These are phyloP conservation scores for Diaporthe sp. DNA, from an alignment of 2,329 filamentous ascomycete genomes.

Conservation along the genomic window DNA sequence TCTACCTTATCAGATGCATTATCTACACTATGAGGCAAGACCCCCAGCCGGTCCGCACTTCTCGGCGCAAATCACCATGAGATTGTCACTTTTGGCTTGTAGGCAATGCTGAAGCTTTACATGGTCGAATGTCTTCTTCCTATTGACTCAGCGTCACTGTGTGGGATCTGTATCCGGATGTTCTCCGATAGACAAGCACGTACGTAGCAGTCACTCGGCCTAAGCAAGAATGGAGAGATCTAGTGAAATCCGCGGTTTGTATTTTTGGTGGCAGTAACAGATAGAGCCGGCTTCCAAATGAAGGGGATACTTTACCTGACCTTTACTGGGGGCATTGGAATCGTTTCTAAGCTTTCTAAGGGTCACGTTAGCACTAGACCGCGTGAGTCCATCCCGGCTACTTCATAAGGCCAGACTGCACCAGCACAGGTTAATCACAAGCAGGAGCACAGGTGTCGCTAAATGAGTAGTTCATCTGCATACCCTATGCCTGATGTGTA, in stretches of 20 bases:
- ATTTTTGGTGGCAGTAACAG: neutral
- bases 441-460: slow-evolving; percentile 35
- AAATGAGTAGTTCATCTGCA: slow-evolving; percentile 39
- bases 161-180: no score
- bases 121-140: no score
- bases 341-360: neutral
- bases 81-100: neutral
- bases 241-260: neutral
- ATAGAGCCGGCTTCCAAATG: neutral
- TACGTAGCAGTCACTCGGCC: neutral
- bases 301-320: neutral
- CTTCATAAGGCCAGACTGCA: slow-evolving; percentile 2
- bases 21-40: neutral
- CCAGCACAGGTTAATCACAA: slow-evolving; percentile 36
- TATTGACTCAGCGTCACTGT: neutral
- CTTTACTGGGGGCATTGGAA: neutral
- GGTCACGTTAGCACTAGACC: neutral
- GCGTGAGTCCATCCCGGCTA: neutral
- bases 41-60: neutral
- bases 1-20: slow-evolving; percentile 7
- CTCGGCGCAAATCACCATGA: neutral
- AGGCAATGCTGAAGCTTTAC: neutral
- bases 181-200: neutral
- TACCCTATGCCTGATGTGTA: slow-evolving; percentile 38
- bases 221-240: neutral